A percentile compares a stretch with the other conserved stretches of the same genome.
Evolutionary conservation across 2,329 filamentous ascomycete species (phyloP).

Genomic region (Trichoderma polysporum): DNA sequence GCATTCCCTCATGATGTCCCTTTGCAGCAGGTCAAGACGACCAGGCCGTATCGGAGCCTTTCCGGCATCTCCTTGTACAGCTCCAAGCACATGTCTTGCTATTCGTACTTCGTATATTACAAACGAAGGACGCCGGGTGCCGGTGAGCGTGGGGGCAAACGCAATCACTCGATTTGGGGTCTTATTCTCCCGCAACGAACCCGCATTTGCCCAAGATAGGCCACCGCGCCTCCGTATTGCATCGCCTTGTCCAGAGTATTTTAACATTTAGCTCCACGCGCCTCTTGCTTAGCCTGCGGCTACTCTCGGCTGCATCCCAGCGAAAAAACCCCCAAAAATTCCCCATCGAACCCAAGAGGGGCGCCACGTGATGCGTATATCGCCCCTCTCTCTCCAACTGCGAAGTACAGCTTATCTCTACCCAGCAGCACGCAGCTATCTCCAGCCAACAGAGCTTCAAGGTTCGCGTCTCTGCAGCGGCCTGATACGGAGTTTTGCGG

Average conservation of each 20-base stretch:
- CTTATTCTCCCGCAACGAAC: background rate
- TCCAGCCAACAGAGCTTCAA: background rate
- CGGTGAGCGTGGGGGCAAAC: background rate
- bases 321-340: background rate
- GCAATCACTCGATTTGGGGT: background rate
- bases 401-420: constrained; percentile 9
- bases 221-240: background rate
- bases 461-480: constrained; percentile 13
- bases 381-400: constrained; percentile 11
- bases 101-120: background rate
- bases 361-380: constrained; percentile 27
- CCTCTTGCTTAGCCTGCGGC: constrained; percentile 22
- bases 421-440: background rate
- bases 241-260: background rate
- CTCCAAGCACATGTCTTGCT: background rate
- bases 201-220: too few relatives aligned
- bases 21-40: background rate
- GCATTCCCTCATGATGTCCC: background rate
- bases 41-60: constrained; percentile 27
- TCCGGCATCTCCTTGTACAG: constrained; percentile 17
- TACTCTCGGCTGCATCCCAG: constrained; percentile 26
- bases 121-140: background rate
- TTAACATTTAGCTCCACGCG: constrained; percentile 5
- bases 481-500: constrained; percentile 23
- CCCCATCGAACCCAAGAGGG: constrained; percentile 17